These are phyloP conservation scores for Cyclocybe cylindracea DNA, from an alignment of 768 basidiomycete species.

Conservation along the genomic window DNA sequence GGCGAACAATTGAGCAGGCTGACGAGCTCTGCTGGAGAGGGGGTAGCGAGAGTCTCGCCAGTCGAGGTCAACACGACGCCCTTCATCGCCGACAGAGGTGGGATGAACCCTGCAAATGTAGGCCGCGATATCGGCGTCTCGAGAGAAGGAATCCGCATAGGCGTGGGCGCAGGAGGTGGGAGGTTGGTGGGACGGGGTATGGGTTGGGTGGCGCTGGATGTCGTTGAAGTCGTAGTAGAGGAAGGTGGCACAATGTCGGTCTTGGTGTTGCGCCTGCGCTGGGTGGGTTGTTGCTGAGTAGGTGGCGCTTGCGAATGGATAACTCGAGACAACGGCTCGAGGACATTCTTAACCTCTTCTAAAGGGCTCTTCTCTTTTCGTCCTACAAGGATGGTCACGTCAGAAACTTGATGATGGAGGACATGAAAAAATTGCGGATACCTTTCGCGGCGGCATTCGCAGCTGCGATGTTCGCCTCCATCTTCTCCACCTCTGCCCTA, in stretches of 20 bases:
- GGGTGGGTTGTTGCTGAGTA: conserved; percentile 16
- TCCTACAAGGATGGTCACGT: conserved; percentile 23
- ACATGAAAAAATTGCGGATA: conserved; percentile 2
- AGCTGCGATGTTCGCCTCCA: conserved; percentile 47
- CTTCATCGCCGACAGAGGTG: conserved; percentile 63
- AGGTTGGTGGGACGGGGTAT: conserved; percentile 24
- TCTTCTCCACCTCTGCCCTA: conserved; percentile 38
- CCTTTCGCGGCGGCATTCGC: conserved; percentile 12
- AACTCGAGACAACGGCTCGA: conserved; percentile 45
- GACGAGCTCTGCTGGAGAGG: conserved; percentile 63
- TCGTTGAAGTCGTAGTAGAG: background rate
- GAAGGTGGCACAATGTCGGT: no score
- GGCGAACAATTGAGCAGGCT: conserved; percentile 72
- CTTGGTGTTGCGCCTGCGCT: background rate
- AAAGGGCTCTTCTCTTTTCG: conserved; percentile 60
- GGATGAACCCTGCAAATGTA: conserved; percentile 32
- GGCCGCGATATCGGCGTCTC: conserved; percentile 56
- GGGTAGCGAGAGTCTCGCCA: conserved; percentile 73
- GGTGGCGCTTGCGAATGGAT: conserved; percentile 21
- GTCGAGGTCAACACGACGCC: conserved; percentile 81
- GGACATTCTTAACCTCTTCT: conserved; percentile 76
- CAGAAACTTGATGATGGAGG: background rate
- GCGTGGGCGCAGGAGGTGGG: conserved; percentile 14
- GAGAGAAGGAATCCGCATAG: conserved; percentile 29
- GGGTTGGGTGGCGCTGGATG: conserved; percentile 24